Conservation (phyloP, 116 monocot genomes). For the Iris pallida region DNA sequence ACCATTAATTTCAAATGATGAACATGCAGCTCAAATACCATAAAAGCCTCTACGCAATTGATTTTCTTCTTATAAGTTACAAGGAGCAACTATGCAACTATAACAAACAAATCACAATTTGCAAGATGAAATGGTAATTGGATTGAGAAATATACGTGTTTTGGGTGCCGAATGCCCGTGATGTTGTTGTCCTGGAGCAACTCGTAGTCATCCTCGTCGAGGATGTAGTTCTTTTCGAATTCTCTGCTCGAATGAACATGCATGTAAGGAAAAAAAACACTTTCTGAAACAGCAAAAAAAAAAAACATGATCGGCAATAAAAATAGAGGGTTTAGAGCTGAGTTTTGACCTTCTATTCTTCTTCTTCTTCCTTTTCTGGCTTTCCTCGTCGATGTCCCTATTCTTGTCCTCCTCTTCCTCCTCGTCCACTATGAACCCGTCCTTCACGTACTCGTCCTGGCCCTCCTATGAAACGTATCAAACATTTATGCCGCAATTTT, state of each 20-base stretch:
- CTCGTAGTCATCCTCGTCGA: conserved; percentile 97
- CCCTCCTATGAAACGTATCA: conserved; percentile 55
- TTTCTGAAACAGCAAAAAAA: background rate
- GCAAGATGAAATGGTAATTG: too few relatives aligned
- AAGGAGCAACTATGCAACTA: too few relatives aligned
- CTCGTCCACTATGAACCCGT: conserved; percentile 96
- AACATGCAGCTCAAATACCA: too few relatives aligned
- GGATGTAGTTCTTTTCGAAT: conserved; percentile 69
- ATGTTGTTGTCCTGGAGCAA: conserved; percentile 93
- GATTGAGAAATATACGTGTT: conserved; percentile 4
- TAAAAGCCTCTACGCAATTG: too few relatives aligned
- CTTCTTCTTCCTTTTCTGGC: conserved; percentile 68
- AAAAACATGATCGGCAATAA: background rate
- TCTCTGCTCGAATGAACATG: conserved; percentile 38
- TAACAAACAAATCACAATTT: too few relatives aligned
- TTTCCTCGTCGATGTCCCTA: conserved; percentile 48
- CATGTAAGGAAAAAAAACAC: background rate
- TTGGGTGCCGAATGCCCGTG: conserved; percentile 21
- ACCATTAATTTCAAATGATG: background rate
- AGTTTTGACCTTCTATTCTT: conserved; percentile 47
- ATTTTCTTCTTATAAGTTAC: too few relatives aligned
- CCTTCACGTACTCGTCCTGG: conserved; percentile 90
- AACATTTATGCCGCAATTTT: background rate
- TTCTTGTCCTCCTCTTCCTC: conserved; percentile 64
- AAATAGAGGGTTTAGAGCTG: too few relatives aligned